Percentiles rank a stretch among this genome's conserved stretches.
Evolutionary conservation across 805 yeast species (phyloP).

Genomic region (Isabelozyma heimii): DNA sequence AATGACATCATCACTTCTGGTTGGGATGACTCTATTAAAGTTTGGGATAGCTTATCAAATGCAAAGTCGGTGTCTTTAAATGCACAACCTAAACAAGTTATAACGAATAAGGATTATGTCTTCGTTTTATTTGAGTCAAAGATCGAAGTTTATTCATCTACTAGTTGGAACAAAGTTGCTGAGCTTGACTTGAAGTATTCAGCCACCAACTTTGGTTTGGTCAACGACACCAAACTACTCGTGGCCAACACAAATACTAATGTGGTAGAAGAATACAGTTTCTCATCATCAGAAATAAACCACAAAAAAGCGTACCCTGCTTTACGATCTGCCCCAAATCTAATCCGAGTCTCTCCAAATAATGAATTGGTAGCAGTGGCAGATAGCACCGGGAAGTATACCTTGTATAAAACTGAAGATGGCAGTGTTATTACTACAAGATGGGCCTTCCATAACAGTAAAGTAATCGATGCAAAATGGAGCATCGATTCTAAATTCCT

Average conservation of each 20-base stretch:
- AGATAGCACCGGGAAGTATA: conserved; percentile 81
- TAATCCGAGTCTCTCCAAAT: conserved; percentile 67
- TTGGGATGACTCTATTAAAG: conserved; percentile 82
- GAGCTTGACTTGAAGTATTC: conserved; percentile 17
- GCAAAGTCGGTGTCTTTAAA: conserved; percentile 10
- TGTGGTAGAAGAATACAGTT: conserved; percentile 24
- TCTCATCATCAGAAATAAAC: conserved; percentile 18
- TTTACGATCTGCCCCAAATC: conserved; percentile 61
- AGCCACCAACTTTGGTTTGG: conserved; percentile 22
- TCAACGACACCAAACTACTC: conserved; percentile 19
- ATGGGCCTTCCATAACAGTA: conserved; percentile 95
- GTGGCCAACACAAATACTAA: conserved; percentile 30
- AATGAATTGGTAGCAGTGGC: conserved; percentile 76
- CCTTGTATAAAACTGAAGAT: conserved; percentile 59
- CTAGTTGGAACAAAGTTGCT: conserved; percentile 8
- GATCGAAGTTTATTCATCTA: conserved; percentile 19
- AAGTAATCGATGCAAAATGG: conserved; percentile 79
- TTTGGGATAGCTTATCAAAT: conserved; percentile 20
- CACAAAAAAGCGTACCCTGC: conserved; percentile 45
- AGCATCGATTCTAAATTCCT: conserved; percentile 66
- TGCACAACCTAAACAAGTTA: conserved; percentile 36
- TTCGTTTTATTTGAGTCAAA: conserved; percentile 30
- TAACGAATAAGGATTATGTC: conserved; percentile 23
- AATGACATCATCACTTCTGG: conserved; percentile 53
- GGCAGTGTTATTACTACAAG: conserved; percentile 69